These are phyloP conservation scores for Mortierella sp. DNA, from an alignment of 371 early-diverging fungal genomes.

Conservation along the genomic window DNA sequence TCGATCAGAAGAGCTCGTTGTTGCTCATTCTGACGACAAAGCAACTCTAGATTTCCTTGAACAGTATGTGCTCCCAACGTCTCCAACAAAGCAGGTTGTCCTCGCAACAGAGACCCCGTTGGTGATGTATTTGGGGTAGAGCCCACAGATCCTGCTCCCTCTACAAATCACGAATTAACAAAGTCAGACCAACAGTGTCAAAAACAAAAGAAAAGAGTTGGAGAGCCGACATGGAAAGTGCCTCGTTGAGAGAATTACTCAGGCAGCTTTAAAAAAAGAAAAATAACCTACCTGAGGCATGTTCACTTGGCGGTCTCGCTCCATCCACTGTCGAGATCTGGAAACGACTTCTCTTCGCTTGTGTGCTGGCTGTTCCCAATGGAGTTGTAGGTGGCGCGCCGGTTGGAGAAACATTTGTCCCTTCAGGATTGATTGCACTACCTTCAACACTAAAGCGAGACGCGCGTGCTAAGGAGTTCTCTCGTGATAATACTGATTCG, in stretches of 20 bases:
- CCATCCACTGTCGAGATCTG: slow-evolving; percentile 45
- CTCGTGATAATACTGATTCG: slow-evolving; percentile 24
- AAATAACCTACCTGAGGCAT: slow-evolving; percentile 12
- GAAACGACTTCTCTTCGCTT: slow-evolving; percentile 45
- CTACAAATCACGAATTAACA: too few species aligned
- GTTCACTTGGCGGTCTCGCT: slow-evolving; percentile 9
- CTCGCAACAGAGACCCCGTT: slow-evolving; percentile 33
- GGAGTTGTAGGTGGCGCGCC: slow-evolving; percentile 4
- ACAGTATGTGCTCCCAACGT: slow-evolving; percentile 14
- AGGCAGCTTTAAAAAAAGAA: too few species aligned
- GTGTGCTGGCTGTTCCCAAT: not conserved
- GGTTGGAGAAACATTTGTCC: too few species aligned
- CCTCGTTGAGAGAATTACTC: too few species aligned
- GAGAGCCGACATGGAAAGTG: not conserved
- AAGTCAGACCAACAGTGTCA: too few species aligned
- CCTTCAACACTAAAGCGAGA: slow-evolving; percentile 41
- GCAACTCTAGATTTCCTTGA: slow-evolving; percentile 34
- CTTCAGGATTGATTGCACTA: too few species aligned
- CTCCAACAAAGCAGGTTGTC: slow-evolving; percentile 26
- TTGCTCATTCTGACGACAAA: slow-evolving; percentile 48
- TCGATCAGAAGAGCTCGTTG: slow-evolving; percentile 41
- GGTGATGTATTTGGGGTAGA: slow-evolving; percentile 40
- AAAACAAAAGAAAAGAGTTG: not conserved
- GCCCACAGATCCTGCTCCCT: slow-evolving; percentile 16
- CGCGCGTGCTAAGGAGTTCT: slow-evolving; percentile 21